Conservation (phyloP, 129 eudicot species). For the Chrysanthemum makinoi region DNA sequence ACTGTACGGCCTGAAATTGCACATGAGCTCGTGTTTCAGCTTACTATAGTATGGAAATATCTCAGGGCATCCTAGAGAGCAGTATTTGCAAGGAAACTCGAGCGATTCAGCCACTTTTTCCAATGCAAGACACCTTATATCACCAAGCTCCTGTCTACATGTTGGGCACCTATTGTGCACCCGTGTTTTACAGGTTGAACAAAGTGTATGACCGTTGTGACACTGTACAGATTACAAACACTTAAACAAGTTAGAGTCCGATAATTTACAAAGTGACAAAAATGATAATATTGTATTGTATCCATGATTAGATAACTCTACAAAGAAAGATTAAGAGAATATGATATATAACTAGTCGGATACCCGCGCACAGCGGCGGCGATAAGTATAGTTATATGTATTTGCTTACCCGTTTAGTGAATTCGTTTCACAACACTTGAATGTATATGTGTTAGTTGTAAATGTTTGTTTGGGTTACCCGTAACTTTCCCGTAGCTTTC, state of each 20-base stretch:
- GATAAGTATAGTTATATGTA: no score
- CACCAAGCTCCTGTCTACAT: slow-evolving; percentile 57
- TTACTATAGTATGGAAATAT: slow-evolving; percentile 56
- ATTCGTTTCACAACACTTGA: no score
- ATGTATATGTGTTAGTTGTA: no score
- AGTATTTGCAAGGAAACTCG: slow-evolving; percentile 50
- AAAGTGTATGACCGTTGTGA: slow-evolving; percentile 49
- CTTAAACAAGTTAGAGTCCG: no score
- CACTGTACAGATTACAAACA: no score
- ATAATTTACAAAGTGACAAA: no score
- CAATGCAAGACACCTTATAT: slow-evolving; percentile 48
- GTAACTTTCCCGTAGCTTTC: no score
- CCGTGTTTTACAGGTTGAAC: slow-evolving; percentile 50
- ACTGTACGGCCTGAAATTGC: slow-evolving; percentile 52
- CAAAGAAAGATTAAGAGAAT: background rate
- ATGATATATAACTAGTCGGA: no score
- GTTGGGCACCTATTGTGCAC: slow-evolving; percentile 55
- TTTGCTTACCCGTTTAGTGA: no score
- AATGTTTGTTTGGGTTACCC: no score
- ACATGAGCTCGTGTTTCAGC: slow-evolving; percentile 46
- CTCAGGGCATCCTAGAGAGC: slow-evolving; percentile 49
- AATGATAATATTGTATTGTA: background rate
- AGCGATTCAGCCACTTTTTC: slow-evolving; percentile 61
- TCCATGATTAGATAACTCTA: background rate
- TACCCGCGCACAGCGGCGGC: no score